Base-by-base conservation (phyloP, 1,139 yeast genomes). In the Yamadazyma atlantica region DNA sequence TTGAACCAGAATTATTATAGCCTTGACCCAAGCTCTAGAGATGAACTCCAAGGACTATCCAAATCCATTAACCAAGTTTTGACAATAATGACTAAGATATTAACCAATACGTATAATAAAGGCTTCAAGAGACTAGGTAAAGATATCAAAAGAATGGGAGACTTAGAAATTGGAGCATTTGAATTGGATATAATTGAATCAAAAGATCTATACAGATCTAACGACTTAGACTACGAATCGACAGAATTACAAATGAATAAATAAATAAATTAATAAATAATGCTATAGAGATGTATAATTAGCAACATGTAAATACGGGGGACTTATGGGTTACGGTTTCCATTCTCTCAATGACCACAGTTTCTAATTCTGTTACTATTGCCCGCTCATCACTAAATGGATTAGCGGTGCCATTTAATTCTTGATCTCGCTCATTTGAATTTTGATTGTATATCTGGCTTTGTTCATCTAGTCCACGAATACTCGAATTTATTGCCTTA, bases 261-360 rank as follows among this genome's bases (percentile, higher is more conserved):
- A n/a, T n/a, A n/a, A n/a, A n/a, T n/a, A n/a, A n/a, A n/a, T n/a
- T n/a, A n/a, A n/a, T n/a, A n/a, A n/a, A n/a, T n/a, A n/a, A n/a
- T n/a, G n/a, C n/a, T n/a, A n/a, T n/a, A n/a, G 13, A 26, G 17
- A 14, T 18, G 16, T 10, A n/a, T 17, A 24, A 9, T 47, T 45
- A 82, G 51, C 88, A 83, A 81, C 89, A 82, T 0, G 88, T 80
- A 46, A 83, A 82, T 1, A 82, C 78, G 0, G 89, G 87, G 1
- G 83, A 80, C 41, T 68, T 75, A 12, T 75, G 65, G 10, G 67
- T 66, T 2, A 76, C 82, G 21, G 77, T 71, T 46, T 80, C 82
- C 15, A 83, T 53, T 38, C 87, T 59, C 53, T 83, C 90, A 4
- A 82, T 78, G 34, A 40, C 50, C 38, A 32, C 52, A 42, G 19